These are phyloP conservation scores for Aspergillus uvarum DNA, from an alignment of 2,329 filamentous ascomycete species.

Conservation along the genomic window DNA sequence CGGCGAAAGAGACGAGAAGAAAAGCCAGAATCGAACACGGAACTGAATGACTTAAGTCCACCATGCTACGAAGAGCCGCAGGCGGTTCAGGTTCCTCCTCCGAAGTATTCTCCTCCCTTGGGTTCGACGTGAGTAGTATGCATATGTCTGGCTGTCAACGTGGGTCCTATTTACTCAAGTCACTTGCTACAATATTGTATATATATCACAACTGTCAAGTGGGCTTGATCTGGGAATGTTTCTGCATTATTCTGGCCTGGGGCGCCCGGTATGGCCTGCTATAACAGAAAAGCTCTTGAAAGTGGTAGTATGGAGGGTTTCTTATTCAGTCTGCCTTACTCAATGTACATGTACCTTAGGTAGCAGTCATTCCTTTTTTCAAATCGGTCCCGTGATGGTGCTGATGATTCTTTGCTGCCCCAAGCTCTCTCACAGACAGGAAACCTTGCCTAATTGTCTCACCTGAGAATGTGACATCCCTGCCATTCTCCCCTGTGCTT, in stretches of 20 bases:
- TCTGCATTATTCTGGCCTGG: no score
- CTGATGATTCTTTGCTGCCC: neutral
- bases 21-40: neutral
- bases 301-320: no score
- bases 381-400: neutral
- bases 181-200: neutral
- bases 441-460: neutral
- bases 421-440: neutral
- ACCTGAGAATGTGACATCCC: neutral
- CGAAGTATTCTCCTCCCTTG: neutral
- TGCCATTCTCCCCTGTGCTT: neutral
- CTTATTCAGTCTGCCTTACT: no score
- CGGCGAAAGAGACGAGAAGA: neutral
- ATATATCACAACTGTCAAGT: no score
- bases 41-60: neutral
- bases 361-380: neutral
- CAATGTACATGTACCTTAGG: no score
- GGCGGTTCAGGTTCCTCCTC: neutral
- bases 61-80: neutral
- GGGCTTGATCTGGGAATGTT: no score
- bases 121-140: neutral
- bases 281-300: no score
- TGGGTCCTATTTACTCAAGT: neutral
- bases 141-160: neutral
- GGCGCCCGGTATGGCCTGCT: no score